Percentiles rank a stretch among this genome's conserved stretches.
phyloP scores from a whole-genome alignment of 1,284 basidiomycete genomes.

The Lignosus rhinocerotis region DNA sequence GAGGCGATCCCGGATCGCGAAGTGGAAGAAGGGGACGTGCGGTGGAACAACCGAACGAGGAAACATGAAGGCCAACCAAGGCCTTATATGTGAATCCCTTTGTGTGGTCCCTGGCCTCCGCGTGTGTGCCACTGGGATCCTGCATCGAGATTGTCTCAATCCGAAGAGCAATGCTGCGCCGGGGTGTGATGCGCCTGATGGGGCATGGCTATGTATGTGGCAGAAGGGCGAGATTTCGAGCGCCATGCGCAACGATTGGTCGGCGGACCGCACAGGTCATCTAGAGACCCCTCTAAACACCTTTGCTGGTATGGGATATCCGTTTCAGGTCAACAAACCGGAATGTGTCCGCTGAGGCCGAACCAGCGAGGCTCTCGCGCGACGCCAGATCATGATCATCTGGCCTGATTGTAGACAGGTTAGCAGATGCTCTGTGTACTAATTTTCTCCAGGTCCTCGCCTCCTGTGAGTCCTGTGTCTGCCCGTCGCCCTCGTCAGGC shows the following conservation, averaged over 20 bases:
- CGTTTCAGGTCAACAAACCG: constrained; percentile 8
- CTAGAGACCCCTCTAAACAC: neutral
- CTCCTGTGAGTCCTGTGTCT: no score
- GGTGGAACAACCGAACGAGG: constrained; percentile 17
- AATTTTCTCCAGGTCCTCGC: no score
- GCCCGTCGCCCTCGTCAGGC: no score
- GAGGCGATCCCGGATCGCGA: constrained; percentile 30
- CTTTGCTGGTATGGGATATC: neutral
- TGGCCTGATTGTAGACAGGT: constrained; percentile 15
- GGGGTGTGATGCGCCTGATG: constrained; percentile 12
- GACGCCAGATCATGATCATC: neutral
- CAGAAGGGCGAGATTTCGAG: neutral
- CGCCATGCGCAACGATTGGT: neutral
- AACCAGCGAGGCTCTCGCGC: no score
- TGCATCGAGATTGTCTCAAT: neutral
- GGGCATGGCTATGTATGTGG: neutral
- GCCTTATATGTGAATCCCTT: constrained; percentile 8
- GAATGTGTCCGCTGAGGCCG: neutral
- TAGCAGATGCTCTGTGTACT: no score
- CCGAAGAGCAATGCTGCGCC: neutral
- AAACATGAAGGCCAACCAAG: constrained; percentile 1
- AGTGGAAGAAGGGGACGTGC: constrained; percentile 6
- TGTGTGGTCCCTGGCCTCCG: neutral
- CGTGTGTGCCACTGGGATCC: no score
- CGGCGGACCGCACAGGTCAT: neutral